Evolutionary conservation across 257 asterid genomes (phyloP), one percentile per base, ranked within the genome.

Genomic region (Paraleonurus japonicus): DNA sequence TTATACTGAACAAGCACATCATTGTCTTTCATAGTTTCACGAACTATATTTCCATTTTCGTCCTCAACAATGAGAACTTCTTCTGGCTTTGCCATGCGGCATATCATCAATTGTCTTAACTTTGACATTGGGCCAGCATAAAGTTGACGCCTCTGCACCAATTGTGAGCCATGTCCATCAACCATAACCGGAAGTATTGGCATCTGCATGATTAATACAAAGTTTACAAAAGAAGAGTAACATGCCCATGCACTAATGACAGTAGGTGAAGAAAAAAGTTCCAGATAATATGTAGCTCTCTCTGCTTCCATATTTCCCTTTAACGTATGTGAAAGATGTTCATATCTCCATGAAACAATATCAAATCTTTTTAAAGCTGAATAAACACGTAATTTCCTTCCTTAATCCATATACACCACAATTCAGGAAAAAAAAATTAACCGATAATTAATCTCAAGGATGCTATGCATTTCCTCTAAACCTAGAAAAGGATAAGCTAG

Each of bases 81-180:
- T 86, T 95, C 99, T 24, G 99, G 99, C 84, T 95, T 95, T 8
- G 99, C 99, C 99, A 95, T 95, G 75, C 99, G 97, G 53, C 95
- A 95, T 76, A 95, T 95, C 97, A 90, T 95, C 69, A 95, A 85
- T 51, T 78, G 73, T 79, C 99, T 89, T 89, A 95, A 82, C 81
- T 92, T 95, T 13, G 99, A 95, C 99, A 92, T 85, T 9, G 99
- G 95, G 57, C 61, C 90, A 70, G 97, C 79, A 80, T 87, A 92
- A 74, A 95, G 97, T 72, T 89, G 97, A 32, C 95, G 87, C 54
- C 99, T 84, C 79, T 86, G 95, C 88, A 85, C 41, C 65, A 89
- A 78, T 73, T 92, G 98, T 41, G 98, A 78, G 59, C 90, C 93
- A 79, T 84, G 89, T 58, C 94, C 99, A 81, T 95, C 93, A 75